Base-by-base conservation (phyloP, 78 protist genomes). In the Planoprotostelium fungivorum region DNA sequence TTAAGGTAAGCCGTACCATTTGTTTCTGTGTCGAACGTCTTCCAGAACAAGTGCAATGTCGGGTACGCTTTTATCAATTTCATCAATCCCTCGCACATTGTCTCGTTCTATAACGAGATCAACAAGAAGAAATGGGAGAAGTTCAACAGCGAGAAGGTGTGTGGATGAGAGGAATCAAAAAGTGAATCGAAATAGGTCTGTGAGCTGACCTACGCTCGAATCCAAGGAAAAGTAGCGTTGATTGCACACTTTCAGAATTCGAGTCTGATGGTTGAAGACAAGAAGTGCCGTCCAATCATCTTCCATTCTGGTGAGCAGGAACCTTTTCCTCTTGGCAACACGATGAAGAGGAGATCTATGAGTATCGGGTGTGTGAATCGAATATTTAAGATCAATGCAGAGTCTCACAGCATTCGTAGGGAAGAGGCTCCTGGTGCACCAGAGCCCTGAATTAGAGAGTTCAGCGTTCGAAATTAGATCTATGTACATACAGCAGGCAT, bases 11-110 rank as follows among this genome's bases (percentile, higher is more conserved):
- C 84, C 29, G 34, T 51, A 1, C 1, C 28, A 39, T 90, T 84
- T 29, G 34, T 36, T 83, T 34, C 34, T n/a, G 35, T 31, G 1
- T 16, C 1, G 35, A 36, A 85, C 28, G 37, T 38, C 37, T 29
- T 86, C 35, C 39, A 96, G 96, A 97, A 89, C 87, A 89, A 89
- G 51, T 94, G 94, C 88, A 96, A 94, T 89, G 91, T 91, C 63
- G 98, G 98, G 29, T 97, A 97, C 86, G 97, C 98, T 28, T 97
- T 97, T 84, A 91, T 97, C 35, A 97, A 97, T 87, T 94, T 97
- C 63, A 89, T 31, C 73, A 25, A 29, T 34, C 91, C 89, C 35
- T 16, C 29, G 25, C 23, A 28, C 63, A 92, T 97, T 34, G 31
- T 86, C 10, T 37, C 87, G 28, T 96, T 97, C 85, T 88, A 85